Evolutionary conservation across 2,329 filamentous ascomycete species (phyloP), one percentile per base, ranked within the genome.

Genomic region (Chaetomiaceae sp.): DNA sequence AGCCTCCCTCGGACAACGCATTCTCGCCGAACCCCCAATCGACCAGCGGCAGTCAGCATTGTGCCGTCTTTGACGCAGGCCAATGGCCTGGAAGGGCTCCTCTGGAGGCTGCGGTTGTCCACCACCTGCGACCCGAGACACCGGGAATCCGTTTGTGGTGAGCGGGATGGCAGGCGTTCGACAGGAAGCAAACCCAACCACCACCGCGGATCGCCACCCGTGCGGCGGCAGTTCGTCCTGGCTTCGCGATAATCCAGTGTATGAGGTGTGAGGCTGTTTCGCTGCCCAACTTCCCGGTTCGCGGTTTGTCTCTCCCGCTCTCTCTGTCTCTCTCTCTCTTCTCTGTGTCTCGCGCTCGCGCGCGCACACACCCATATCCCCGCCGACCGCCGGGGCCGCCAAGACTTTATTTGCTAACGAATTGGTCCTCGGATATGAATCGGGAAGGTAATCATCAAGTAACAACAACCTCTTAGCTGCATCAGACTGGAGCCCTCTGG

Each of bases 391-490:
- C 48, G 47, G 44, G 36, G 11, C 21, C 48, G 54, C 60, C 59
- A 60, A 58, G 56, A 53, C 42, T 18, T n/a, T 32, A 47, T 54
- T 54, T 54, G 42, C 43, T 42, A 47, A 54, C 32, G 30, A 37
- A 55, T 51, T 56, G 14, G 46, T 38, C 43, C 29, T 45, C 29
- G 38, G 38, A 44, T 43, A 54, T 60, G 42, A 37, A 60, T 58
- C 48, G 36, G 57, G 56, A 57, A 60, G 55, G 59, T 61, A 57
- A 48, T 54, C 48, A 61, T 61, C 55, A 60, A 55, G 61, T 62
- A 62, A 62, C 47, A 58, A 53, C 36, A 62, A 62, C 61, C 55
- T 54, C 56, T 61, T 58, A n/a, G 59, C 58, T 61, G 59, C 61
- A 61, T 55, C 11, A 37, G 40, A 61, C 43, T 55, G 59, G 58